Evolutionary conservation across 1,139 yeast species (phyloP).

Genomic region (Diutina scorzettiae): DNA sequence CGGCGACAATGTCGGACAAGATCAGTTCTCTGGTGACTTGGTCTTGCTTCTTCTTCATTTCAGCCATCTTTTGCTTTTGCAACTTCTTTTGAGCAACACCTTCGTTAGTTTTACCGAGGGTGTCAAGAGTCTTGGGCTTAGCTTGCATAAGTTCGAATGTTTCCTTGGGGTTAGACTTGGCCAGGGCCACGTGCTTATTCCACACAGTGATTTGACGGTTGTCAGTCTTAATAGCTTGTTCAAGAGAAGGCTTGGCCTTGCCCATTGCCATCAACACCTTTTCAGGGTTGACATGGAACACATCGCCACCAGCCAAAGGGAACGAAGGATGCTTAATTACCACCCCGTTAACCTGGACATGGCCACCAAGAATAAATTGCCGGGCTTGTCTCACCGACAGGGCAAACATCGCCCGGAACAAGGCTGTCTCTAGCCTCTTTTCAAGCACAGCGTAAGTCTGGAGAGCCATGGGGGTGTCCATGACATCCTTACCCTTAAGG

Average conservation of each 20-base stretch:
- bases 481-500: slow-evolving; percentile 43
- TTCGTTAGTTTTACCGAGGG: too few relatives aligned
- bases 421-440: slow-evolving; percentile 77
- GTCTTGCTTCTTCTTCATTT: slow-evolving; percentile 29
- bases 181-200: slow-evolving; percentile 57
- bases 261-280: slow-evolving; percentile 83
- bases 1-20: slow-evolving; percentile 27
- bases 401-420: slow-evolving; percentile 89
- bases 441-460: slow-evolving; percentile 87
- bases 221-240: slow-evolving; percentile 56
- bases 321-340: slow-evolving; percentile 70
- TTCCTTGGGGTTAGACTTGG: slow-evolving; percentile 44
- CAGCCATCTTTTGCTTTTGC: slow-evolving; percentile 16
- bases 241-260: slow-evolving; percentile 63
- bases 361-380: slow-evolving; percentile 71
- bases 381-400: slow-evolving; percentile 91
- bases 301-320: slow-evolving; percentile 72
- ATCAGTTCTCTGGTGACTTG: slow-evolving; percentile 32
- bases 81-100: slow-evolving; percentile 11
- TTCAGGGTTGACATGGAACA: slow-evolving; percentile 77
- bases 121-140: slow-evolving; percentile 29
- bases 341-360: slow-evolving; percentile 78
- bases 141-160: slow-evolving; percentile 44
- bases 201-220: slow-evolving; percentile 60
- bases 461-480: slow-evolving; percentile 68